A percentile compares a stretch with the other conserved stretches of the same genome.
Conservation (phyloP, 768 basidiomycete species). For the Boletellus ananas region DNA sequence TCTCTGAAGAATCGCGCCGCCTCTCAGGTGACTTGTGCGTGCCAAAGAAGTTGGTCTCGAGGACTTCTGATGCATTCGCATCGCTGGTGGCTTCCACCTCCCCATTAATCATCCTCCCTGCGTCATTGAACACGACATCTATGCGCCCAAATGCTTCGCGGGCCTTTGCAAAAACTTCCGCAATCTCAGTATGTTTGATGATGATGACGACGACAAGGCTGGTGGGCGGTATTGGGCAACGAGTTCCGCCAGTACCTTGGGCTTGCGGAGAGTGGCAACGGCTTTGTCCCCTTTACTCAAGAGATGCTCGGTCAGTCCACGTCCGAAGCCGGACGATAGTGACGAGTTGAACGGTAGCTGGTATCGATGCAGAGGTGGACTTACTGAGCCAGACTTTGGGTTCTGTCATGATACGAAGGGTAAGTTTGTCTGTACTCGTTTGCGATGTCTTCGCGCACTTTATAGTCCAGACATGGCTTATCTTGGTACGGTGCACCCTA, state of each 20-base stretch:
- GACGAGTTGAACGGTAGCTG: not conserved
- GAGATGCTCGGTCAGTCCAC: slow-evolving; percentile 30
- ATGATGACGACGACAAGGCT: slow-evolving; percentile 31
- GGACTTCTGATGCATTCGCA: slow-evolving; percentile 30
- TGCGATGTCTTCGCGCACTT: not conserved
- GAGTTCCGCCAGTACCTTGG: slow-evolving; percentile 31
- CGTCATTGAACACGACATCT: slow-evolving; percentile 40
- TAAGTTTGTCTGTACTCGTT: not conserved
- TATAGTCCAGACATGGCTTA: not conserved
- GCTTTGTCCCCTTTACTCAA: slow-evolving; percentile 35
- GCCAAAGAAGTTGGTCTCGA: slow-evolving; percentile 39
- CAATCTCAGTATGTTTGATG: slow-evolving; percentile 21
- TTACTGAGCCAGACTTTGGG: slow-evolving; percentile 18
- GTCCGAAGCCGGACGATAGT: slow-evolving; percentile 38
- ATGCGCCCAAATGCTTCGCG: slow-evolving; percentile 32
- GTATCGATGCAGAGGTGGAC: not conserved
- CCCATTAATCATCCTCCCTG: slow-evolving; percentile 24
- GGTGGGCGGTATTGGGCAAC: slow-evolving; percentile 20
- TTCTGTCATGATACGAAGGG: slow-evolving; percentile 5
- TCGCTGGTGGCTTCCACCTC: slow-evolving; percentile 36
- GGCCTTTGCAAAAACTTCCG: slow-evolving; percentile 26
- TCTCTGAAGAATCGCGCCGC: slow-evolving; percentile 36
- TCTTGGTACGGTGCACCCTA: too few species aligned
- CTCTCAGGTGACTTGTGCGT: slow-evolving; percentile 28
- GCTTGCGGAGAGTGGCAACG: slow-evolving; percentile 43